Base-by-base conservation (phyloP, 257 asterid genomes). In the Salvia splendens region DNA sequence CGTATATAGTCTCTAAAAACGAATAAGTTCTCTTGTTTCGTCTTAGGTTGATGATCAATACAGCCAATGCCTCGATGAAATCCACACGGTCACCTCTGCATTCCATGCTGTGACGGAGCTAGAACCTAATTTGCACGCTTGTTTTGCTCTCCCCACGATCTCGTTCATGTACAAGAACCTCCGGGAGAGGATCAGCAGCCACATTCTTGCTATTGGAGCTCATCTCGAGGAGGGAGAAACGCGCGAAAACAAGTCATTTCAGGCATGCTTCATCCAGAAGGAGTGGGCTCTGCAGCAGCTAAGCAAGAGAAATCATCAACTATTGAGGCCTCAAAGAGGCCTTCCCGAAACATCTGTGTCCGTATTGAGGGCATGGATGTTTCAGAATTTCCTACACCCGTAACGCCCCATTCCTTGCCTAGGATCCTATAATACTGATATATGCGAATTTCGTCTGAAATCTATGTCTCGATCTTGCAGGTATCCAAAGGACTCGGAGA, bases 281-380 rank as follows among this genome's bases (percentile, higher is more conserved):
- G 95, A 92, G 40, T 92, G 95, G 96, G 90, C 94, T n/a, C 83
- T 89, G 9, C 98, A 91, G 75, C 98, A 91, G 81, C 84, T 86
- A 40, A 81, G 80, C 77, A 85, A 79, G 79, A 81, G 81, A 65
- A 94, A 92, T 55, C 82, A 80, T 73, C 96, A 84, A 5, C 58
- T 92, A 10, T 89, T 92, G 92, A 87, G 91, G 76, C 98, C 98
- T 11, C 98, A 92, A 69, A 67, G 98, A 75, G 96, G 98, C 41
- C 73, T 92, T 71, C 98, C 98, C 2, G 98, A 89, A 82, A 86
- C 82, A 77, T 89, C 98, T 3, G 98, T 92, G 57, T 84, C 96
- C 20, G 92, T 92, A 59, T 78, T 92, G 67, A 87, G 95, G 72
- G 86, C 98, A 2, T 92, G 96, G 96, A 87, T 92, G 98, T 92